These are phyloP conservation scores for Lactarius deliciosus DNA, from an alignment of 768 basidiomycete genomes.

Conservation along the genomic window DNA sequence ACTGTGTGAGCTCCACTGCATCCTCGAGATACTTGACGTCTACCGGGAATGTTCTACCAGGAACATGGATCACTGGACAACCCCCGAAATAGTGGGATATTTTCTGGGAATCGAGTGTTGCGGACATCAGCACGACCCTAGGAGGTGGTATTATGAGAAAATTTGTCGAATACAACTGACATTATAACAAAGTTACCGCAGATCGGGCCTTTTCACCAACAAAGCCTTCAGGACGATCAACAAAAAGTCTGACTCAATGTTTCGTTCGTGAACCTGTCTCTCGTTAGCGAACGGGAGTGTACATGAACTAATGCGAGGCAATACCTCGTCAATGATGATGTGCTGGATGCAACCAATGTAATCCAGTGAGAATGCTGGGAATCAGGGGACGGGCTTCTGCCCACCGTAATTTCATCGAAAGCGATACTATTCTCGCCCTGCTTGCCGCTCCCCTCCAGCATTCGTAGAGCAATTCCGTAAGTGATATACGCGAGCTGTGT, in stretches of 20 bases:
- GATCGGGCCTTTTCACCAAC: slow-evolving; percentile 67
- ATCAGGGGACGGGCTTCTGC: slow-evolving; percentile 29
- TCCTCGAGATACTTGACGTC: slow-evolving; percentile 86
- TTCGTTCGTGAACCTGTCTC: slow-evolving; percentile 85
- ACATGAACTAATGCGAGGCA: slow-evolving; percentile 16
- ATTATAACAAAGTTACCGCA: slow-evolving; percentile 57
- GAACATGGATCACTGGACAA: slow-evolving; percentile 81
- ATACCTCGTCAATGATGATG: slow-evolving; percentile 91
- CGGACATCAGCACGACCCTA: slow-evolving; percentile 95
- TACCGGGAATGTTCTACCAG: slow-evolving; percentile 94
- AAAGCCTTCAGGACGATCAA: slow-evolving; percentile 89
- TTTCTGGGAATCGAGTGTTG: slow-evolving; percentile 90
- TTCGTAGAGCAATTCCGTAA: slow-evolving; percentile 92
- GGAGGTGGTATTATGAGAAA: neutral
- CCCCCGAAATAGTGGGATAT: slow-evolving; percentile 87
- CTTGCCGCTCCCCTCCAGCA: slow-evolving; percentile 87
- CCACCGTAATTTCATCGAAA: slow-evolving; percentile 93
- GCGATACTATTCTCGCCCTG: slow-evolving; percentile 69
- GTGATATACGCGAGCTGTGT: slow-evolving; percentile 86
- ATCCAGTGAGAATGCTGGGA: slow-evolving; percentile 21
- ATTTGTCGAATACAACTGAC: neutral
- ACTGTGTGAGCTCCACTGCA: slow-evolving; percentile 76
- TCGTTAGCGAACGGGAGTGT: slow-evolving; percentile 8
- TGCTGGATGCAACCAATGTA: slow-evolving; percentile 50
- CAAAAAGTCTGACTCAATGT: slow-evolving; percentile 96